Percentiles rank a stretch among this genome's conserved stretches.
These are phyloP conservation scores for Cladosporium austrohemisphaericum DNA, from an alignment of 2,329 filamentous ascomycete genomes.

Conservation along the genomic window DNA sequence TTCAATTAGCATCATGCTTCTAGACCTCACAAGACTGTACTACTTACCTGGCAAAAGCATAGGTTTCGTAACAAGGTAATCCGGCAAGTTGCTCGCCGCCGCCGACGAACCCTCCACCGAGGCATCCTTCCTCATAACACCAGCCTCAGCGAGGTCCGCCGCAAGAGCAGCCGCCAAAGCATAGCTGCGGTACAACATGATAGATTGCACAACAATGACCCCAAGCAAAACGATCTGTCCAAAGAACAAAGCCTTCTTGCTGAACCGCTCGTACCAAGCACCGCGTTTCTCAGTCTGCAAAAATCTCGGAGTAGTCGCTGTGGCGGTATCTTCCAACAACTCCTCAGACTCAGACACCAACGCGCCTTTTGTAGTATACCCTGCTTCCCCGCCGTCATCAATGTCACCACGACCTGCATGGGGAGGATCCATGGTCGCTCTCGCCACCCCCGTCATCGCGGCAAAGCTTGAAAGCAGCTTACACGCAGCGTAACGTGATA, in stretches of 20 bases:
- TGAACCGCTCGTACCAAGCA: conserved; percentile 4
- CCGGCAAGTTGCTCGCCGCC: conserved; percentile 45
- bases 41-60: conserved; percentile 45
- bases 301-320: conserved; percentile 2
- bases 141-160: conserved; percentile 24
- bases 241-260: conserved; percentile 10
- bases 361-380: conserved; percentile 1
- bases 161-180: conserved; percentile 25
- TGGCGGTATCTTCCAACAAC: not conserved
- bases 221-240: conserved; percentile 27
- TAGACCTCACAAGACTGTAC: not conserved
- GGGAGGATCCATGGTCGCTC: not conserved
- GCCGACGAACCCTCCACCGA: conserved; percentile 18
- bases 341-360: conserved; percentile 1
- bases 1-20: not conserved
- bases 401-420: not conserved
- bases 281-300: not conserved
- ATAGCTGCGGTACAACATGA: conserved; percentile 33
- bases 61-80: conserved; percentile 61
- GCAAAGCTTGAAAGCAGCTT: no score
- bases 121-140: conserved; percentile 19
- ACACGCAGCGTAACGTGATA: no score
- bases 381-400: conserved; percentile 8
- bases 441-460: not conserved
- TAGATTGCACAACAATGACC: conserved; percentile 25